phyloP scores from a whole-genome alignment of 345 rosid genomes.

The Psidium friedrichsthalianum region DNA sequence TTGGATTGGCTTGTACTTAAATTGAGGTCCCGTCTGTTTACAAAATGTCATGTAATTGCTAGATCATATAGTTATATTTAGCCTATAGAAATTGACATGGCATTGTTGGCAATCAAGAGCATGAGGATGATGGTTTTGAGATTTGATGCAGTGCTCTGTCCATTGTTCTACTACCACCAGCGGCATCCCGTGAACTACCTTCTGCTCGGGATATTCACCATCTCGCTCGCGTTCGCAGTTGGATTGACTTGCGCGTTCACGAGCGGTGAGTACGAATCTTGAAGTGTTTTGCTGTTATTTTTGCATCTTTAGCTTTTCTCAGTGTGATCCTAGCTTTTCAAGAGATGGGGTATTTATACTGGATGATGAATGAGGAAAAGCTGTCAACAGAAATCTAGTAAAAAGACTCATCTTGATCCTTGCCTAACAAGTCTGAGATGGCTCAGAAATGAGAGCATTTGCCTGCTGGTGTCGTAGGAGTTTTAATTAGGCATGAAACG shows the following conservation, averaged over 20 bases:
- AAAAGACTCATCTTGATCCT: not conserved
- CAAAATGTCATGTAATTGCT: no score
- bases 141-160: slow-evolving; percentile 52
- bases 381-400: not conserved
- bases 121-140: not conserved
- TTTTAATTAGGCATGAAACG: not conserved
- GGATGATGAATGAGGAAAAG: not conserved
- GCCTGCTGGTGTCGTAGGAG: accelerated
- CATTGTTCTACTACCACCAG: slow-evolving; percentile 76
- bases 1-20: not conserved
- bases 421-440: not conserved
- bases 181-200: slow-evolving; percentile 82
- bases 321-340: not conserved
- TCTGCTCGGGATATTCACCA: slow-evolving; percentile 60
- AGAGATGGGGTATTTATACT: not conserved
- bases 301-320: not conserved
- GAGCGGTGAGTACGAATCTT: slow-evolving; percentile 7
- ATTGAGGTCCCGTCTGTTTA: no score
- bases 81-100: no score
- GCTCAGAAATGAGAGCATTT: not conserved
- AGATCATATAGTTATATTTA: no score
- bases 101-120: not conserved
- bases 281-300: not conserved
- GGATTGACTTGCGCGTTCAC: slow-evolving; percentile 88
- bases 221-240: slow-evolving; percentile 56